Evolutionary conservation across 257 asterid genomes (phyloP).

Genomic region (Salvia miltiorrhiza): DNA sequence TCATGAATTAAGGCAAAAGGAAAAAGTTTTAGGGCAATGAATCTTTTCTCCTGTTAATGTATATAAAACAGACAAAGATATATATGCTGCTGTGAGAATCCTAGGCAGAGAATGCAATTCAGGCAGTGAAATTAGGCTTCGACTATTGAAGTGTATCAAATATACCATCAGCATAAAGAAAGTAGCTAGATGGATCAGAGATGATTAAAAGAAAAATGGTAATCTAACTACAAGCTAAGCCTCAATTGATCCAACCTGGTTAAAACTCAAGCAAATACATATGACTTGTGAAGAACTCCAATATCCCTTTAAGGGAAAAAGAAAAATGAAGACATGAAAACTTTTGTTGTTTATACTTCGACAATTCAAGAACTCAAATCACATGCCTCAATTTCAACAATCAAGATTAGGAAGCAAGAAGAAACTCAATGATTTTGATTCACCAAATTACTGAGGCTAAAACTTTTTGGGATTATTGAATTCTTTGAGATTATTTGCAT

Average conservation of each 20-base stretch:
- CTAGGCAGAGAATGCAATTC: slow-evolving; percentile 10
- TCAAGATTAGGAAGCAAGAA: slow-evolving; percentile 1
- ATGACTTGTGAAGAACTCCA: neutral
- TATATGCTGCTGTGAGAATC: slow-evolving; percentile 20
- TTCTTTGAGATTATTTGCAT: neutral
- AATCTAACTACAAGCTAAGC: neutral
- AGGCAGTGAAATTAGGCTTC: neutral
- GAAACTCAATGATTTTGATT: neutral
- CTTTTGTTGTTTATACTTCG: too few species aligned
- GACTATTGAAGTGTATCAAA: neutral
- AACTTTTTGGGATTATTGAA: neutral
- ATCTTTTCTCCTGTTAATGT: neutral
- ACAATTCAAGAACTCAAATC: neutral
- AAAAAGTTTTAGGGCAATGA: neutral
- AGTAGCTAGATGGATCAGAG: neutral
- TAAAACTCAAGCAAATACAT: neutral
- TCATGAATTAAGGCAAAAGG: slow-evolving; percentile 2
- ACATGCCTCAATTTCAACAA: neutral
- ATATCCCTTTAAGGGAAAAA: slow-evolving; percentile 1
- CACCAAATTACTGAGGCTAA: neutral
- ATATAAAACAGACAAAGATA: neutral
- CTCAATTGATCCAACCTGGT: neutral
- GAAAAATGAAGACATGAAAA: neutral
- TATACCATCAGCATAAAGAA: neutral
- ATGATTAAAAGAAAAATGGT: neutral